Evolutionary conservation across 257 asterid genomes (phyloP).

Genomic region (Solanum chmielewskii): DNA sequence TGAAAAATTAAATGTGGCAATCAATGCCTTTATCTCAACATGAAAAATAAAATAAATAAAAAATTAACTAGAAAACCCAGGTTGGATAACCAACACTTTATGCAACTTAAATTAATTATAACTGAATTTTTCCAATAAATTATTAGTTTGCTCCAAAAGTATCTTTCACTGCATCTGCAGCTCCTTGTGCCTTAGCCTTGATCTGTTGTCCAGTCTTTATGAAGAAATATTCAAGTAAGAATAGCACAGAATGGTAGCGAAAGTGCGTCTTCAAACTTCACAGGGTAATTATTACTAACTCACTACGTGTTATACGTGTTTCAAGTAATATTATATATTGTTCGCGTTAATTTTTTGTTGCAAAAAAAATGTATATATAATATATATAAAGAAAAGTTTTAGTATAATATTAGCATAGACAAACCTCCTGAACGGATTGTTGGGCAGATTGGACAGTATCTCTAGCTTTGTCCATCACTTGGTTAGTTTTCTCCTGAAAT

Average conservation of each 20-base stretch:
- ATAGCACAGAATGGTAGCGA: not conserved
- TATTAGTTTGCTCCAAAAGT: slow-evolving; percentile 28
- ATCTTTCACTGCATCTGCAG: slow-evolving; percentile 30
- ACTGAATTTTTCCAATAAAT: not conserved
- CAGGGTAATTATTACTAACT: too few relatives aligned
- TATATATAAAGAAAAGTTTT: not conserved
- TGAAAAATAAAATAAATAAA: not conserved
- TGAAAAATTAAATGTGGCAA: not conserved
- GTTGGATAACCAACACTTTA: not conserved
- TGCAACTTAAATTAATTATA: not conserved
- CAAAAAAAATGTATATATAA: too few relatives aligned
- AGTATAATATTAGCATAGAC: not conserved
- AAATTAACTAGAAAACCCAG: not conserved
- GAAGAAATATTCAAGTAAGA: not conserved
- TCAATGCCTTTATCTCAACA: not conserved
- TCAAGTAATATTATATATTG: too few relatives aligned
- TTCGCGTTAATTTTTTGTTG: not conserved
- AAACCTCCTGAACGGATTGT: slow-evolving; percentile 25
- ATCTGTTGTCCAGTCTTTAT: slow-evolving; percentile 27
- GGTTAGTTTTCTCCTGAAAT: slow-evolving; percentile 28
- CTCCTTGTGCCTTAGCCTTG: slow-evolving; percentile 33
- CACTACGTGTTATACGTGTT: too few relatives aligned
- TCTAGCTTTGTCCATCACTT: slow-evolving; percentile 23
- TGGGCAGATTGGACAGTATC: slow-evolving; percentile 29
- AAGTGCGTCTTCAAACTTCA: not conserved